These are phyloP conservation scores for Colletotrichum karsti DNA, from an alignment of 2,329 filamentous ascomycete genomes.

Conservation along the genomic window DNA sequence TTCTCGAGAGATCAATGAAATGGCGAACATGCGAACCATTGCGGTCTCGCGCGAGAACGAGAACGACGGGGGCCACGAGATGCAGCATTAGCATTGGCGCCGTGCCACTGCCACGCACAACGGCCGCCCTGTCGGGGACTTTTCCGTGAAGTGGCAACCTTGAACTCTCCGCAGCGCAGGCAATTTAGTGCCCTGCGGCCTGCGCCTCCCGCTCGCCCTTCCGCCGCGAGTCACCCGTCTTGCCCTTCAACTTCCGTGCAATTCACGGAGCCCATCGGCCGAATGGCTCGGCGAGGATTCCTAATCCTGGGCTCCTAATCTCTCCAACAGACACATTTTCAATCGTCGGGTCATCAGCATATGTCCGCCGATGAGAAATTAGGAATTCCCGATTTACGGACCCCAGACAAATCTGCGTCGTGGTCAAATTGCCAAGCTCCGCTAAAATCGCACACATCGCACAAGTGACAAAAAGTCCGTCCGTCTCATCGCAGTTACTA, in stretches of 20 bases:
- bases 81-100: background rate
- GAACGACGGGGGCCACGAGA: background rate
- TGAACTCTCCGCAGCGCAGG: background rate
- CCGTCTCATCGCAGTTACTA: background rate
- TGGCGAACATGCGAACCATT: background rate
- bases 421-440: slow-evolving; percentile 1
- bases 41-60: background rate
- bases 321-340: background rate
- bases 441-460: background rate
- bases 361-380: background rate
- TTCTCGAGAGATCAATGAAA: background rate
- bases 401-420: background rate
- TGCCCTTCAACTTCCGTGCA: background rate
- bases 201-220: slow-evolving; percentile 7
- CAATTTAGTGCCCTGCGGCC: background rate
- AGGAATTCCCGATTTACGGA: background rate
- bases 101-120: background rate
- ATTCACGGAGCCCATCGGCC: background rate
- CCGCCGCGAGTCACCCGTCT: slow-evolving; percentile 15
- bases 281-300: background rate
- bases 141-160: background rate
- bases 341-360: background rate
- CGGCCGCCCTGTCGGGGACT: slow-evolving; percentile 9
- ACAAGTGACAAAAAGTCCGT: slow-evolving; percentile 13
- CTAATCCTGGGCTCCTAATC: background rate